Evolutionary conservation across 805 yeast genomes (phyloP).

Genomic region (Blastobotrys terrestris): DNA sequence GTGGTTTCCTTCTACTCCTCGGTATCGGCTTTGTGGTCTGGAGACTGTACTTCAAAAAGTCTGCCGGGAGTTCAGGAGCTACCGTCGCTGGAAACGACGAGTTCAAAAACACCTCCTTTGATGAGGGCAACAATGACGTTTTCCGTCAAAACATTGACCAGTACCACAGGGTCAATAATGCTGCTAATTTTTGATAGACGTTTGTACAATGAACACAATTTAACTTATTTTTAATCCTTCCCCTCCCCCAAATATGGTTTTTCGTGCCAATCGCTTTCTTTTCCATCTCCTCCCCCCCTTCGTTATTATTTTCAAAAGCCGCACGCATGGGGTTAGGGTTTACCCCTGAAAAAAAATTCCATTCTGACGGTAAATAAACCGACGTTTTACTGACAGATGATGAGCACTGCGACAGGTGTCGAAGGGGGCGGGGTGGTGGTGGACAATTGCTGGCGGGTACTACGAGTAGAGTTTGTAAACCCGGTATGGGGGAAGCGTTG

Average conservation of each 20-base stretch:
- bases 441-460: too few relatives aligned
- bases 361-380: too few relatives aligned
- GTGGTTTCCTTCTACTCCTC: slow-evolving; percentile 50
- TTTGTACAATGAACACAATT: neutral
- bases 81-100: slow-evolving; percentile 11
- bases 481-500: too few relatives aligned
- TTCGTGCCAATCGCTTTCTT: neutral
- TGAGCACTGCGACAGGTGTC: too few relatives aligned
- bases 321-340: neutral
- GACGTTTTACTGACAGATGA: too few relatives aligned
- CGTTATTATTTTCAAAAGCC: too few relatives aligned
- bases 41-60: slow-evolving; percentile 18
- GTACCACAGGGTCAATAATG: slow-evolving; percentile 30
- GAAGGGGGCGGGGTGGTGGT: too few relatives aligned
- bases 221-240: neutral
- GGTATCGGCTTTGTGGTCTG: slow-evolving; percentile 28
- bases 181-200: slow-evolving; percentile 28
- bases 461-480: too few relatives aligned
- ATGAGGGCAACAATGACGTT: slow-evolving; percentile 26
- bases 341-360: neutral
- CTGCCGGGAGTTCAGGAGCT: slow-evolving; percentile 9
- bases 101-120: slow-evolving; percentile 17
- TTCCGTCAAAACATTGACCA: slow-evolving; percentile 34
- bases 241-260: neutral
- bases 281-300: neutral